Base-by-base conservation (phyloP, 2,329 filamentous ascomycete species). In the Cercospora zeina region DNA sequence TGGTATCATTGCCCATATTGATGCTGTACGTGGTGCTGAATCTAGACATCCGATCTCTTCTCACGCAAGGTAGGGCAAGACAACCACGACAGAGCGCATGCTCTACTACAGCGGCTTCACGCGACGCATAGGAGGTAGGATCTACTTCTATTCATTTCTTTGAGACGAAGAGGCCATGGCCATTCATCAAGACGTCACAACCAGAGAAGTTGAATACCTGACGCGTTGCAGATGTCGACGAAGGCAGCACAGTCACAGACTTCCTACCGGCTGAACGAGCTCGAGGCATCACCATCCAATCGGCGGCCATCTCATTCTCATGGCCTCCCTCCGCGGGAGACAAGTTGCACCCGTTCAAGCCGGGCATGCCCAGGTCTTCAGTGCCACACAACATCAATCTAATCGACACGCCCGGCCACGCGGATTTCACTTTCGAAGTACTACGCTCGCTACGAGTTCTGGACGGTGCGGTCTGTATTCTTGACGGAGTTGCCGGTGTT, bases 31-130 rank as follows among this genome's bases (percentile, higher is more conserved):
- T 77, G 42, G 45, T 45, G 24, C 31, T 30, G 27, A 21, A 58
- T 21, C 34, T 16, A 6, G 37, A 54, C 13, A 27, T 37, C 30
- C 34, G 14, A 37, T 34, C 36, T 39, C 34, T 24, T 63, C 66
- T 67, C 54, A 67, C 67, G n/a, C 73, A 14, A 1, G 21, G 42
- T 70, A 85, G 83, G 95, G 95, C 8, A 99, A 99, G 81, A 99
- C 95, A 1, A 97, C 95, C 0, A 99, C 95, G 0, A 97, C 95
- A 3, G 95, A 99, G 85, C 92, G 95, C 62, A 97, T 97, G 93
- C 89, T 99, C 72, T 97, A 92, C 74, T 96, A 97, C 73, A 96
- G 91, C 74, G 93, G 95, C 54, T 87, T 93, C 65, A 96, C 93
- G 9, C 84, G 90, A 67, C 84, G 93, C 75, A 87, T 97, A 72